Evolutionary conservation across 2,329 filamentous ascomycete species (phyloP), one percentile per base, ranked within the genome.

Genomic region (Clonostachys solani): DNA sequence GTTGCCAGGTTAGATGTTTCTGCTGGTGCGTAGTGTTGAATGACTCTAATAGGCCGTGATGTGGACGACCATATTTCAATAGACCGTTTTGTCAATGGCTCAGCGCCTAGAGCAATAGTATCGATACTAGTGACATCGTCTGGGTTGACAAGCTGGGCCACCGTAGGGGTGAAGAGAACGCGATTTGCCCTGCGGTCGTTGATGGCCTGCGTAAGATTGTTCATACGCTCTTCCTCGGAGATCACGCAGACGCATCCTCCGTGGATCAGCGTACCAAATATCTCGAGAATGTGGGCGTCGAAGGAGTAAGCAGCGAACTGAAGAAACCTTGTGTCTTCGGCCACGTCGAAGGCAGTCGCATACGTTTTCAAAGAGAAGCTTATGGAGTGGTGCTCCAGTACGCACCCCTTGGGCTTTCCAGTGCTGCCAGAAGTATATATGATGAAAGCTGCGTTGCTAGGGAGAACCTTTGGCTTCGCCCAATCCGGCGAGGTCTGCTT

Each of bases 401-500:
- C 69, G 5, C 84, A 80, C 18, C 81, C 82, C 64, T 85, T 85
- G 2, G 81, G 82, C 49, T 74, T 75, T 7, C 82, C 81, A 0
- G 82, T 85, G 50, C 79, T 84, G 13, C 81, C 81, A 1, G 81
- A 84, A 12, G 81, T 85, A 58, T 84, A 85, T 56, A 84, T 82
- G 54, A 84, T 77, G 50, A 76, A 77, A 16, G 36, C 42, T 8
- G 55, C 49, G 6, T 51, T 57, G 3, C 33, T 45, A 5, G 52
- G n/a, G n/a, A n/a, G n/a, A n/a, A n/a, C n/a, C n/a, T n/a, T n/a
- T n/a, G n/a, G n/a, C n/a, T n/a, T n/a, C n/a, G n/a, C n/a, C n/a
- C n/a, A n/a, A n/a, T n/a, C n/a, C n/a, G n/a, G n/a, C n/a, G n/a
- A n/a, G n/a, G n/a, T n/a, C n/a, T n/a, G n/a, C n/a, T n/a, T n/a